These are phyloP conservation scores for Panaeolus papilionaceus DNA, from an alignment of 768 basidiomycete genomes.

Conservation along the genomic window DNA sequence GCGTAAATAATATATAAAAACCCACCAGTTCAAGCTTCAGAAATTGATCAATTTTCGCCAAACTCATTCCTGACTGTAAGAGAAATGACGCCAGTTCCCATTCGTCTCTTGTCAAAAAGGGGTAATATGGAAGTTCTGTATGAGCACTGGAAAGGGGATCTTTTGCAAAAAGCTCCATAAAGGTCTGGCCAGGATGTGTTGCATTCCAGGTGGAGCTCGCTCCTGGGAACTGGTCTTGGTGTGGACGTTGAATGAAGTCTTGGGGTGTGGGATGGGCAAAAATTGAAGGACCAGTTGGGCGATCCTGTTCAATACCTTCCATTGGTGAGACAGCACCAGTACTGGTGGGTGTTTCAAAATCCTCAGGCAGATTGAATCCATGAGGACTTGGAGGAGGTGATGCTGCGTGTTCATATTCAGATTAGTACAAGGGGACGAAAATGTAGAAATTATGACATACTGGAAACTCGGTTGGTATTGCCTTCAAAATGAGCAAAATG, in stretches of 20 bases:
- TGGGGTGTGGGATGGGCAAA: neutral
- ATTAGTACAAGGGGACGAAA: neutral
- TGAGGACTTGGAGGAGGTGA: neutral
- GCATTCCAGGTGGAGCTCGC: constrained; percentile 19
- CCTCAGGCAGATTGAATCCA: too few relatives aligned
- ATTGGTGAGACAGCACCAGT: too few relatives aligned
- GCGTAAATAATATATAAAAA: constrained; percentile 24
- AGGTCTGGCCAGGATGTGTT: constrained; percentile 27
- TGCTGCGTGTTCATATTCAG: neutral
- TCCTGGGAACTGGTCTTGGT: neutral
- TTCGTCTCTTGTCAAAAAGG: constrained; percentile 35
- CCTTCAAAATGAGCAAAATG: neutral
- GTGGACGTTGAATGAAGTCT: neutral
- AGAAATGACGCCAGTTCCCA: constrained; percentile 41
- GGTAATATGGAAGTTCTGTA: constrained; percentile 35
- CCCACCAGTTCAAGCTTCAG: constrained; percentile 34
- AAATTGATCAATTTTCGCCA: constrained; percentile 35
- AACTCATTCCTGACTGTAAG: constrained; percentile 33
- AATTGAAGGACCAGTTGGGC: neutral
- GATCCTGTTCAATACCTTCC: neutral
- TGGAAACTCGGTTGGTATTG: neutral
- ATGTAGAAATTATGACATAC: neutral
- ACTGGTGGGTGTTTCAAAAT: too few relatives aligned
- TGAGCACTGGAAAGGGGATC: constrained; percentile 30
- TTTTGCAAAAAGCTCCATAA: constrained; percentile 33